A percentile compares a stretch with the other conserved stretches of the same genome.
Evolutionary conservation across 768 basidiomycete genomes (phyloP).

Genomic region (Boletus sp.): DNA sequence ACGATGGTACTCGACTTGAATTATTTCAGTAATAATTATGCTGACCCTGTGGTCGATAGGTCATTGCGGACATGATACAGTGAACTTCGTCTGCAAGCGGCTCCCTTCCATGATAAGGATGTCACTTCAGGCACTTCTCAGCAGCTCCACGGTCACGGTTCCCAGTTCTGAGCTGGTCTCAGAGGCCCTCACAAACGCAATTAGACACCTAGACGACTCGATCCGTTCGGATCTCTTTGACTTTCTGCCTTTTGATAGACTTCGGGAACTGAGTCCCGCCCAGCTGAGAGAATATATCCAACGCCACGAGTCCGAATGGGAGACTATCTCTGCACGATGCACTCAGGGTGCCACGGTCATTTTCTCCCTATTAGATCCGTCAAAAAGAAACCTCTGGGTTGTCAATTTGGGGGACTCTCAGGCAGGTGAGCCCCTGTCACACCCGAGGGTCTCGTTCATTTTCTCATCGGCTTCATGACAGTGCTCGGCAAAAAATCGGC

Average conservation of each 20-base stretch:
- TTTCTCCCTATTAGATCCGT: constrained; percentile 32
- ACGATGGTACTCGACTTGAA: constrained; percentile 36
- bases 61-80: constrained; percentile 48
- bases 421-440: constrained; percentile 25
- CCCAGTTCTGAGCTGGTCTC: constrained; percentile 37
- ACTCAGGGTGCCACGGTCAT: constrained; percentile 35
- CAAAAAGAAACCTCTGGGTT: constrained; percentile 31
- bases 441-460: background rate
- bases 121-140: constrained; percentile 37
- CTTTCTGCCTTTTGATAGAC: constrained; percentile 41
- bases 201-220: constrained; percentile 41
- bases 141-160: constrained; percentile 18
- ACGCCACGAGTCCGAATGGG: constrained; percentile 37
- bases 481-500: constrained; percentile 24
- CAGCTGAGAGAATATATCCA: constrained; percentile 41
- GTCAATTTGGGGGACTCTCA: constrained; percentile 36
- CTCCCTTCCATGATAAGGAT: constrained; percentile 42
- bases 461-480: constrained; percentile 6
- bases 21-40: constrained; percentile 14
- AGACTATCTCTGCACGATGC: constrained; percentile 31
- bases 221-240: constrained; percentile 44
- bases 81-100: constrained; percentile 40
- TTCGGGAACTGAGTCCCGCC: constrained; percentile 36
- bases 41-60: constrained; percentile 32
- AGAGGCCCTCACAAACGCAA: constrained; percentile 36